Conservation (phyloP, 1,284 basidiomycete species). For the Leucoagaricus sp. region DNA sequence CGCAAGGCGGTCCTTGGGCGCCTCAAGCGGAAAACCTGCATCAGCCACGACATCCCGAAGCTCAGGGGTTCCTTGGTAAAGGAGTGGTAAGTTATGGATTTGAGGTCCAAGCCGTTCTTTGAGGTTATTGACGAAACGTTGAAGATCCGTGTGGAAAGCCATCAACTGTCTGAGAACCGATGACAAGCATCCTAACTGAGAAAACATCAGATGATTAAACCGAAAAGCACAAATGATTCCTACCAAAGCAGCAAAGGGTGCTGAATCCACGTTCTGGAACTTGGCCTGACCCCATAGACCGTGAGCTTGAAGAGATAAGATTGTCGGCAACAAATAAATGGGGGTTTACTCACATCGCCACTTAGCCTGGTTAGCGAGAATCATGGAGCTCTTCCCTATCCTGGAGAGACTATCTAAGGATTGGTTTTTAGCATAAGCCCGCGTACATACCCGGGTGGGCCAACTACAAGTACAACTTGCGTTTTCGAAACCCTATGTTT, state of each 20-base stretch:
- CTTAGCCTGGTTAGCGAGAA: slow-evolving; percentile 66
- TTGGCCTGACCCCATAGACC: slow-evolving; percentile 77
- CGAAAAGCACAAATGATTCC: slow-evolving; percentile 21
- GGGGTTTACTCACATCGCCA: slow-evolving; percentile 56
- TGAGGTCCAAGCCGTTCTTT: slow-evolving; percentile 65
- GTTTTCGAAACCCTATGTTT: slow-evolving; percentile 45
- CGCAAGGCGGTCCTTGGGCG: slow-evolving; percentile 54
- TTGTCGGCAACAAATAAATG: slow-evolving; percentile 2
- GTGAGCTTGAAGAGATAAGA: slow-evolving; percentile 44
- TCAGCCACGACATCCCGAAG: slow-evolving; percentile 59
- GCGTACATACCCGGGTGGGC: slow-evolving; percentile 56
- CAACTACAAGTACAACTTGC: slow-evolving; percentile 62
- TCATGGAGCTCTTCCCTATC: slow-evolving; percentile 71
- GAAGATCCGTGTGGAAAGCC: slow-evolving; percentile 68
- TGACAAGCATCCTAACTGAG: slow-evolving; percentile 63
- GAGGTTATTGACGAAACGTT: slow-evolving; percentile 62
- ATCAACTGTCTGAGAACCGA: slow-evolving; percentile 70
- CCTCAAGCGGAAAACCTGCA: slow-evolving; percentile 53
- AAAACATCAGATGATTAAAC: not conserved
- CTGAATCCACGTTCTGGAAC: slow-evolving; percentile 61
- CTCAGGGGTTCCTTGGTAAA: slow-evolving; percentile 70
- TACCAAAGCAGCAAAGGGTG: slow-evolving; percentile 67
- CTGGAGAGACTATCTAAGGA: slow-evolving; percentile 30
- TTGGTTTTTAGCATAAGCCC: not conserved
- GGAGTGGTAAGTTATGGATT: slow-evolving; percentile 62